phyloP scores from a whole-genome alignment of 2,329 filamentous ascomycete species.

The Sporothrix dimorphospora region DNA sequence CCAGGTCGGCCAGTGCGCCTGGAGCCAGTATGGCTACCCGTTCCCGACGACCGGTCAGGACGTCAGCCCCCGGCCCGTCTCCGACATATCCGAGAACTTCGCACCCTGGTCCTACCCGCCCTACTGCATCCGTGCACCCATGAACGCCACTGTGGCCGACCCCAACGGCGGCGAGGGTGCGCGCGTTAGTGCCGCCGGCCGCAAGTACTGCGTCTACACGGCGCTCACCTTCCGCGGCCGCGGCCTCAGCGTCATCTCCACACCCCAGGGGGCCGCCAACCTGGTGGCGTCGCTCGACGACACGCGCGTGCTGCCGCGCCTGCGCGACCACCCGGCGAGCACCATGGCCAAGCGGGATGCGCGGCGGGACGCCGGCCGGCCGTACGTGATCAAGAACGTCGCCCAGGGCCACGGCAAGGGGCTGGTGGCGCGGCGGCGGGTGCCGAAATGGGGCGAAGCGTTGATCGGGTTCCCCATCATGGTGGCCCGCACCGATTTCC shows the following conservation, averaged over 20 bases:
- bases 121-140: constrained; percentile 30
- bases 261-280: constrained; percentile 35
- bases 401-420: constrained; percentile 36
- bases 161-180: not conserved
- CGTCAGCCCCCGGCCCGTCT: constrained; percentile 25
- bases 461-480: constrained; percentile 37
- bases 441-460: constrained; percentile 33
- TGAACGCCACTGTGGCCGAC: not conserved
- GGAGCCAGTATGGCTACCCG: constrained; percentile 28
- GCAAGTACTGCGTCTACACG: constrained; percentile 37
- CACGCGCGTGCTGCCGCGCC: constrained; percentile 26
- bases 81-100: constrained; percentile 22
- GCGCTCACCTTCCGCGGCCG: constrained; percentile 34
- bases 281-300: constrained; percentile 36
- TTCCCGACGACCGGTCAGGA: constrained; percentile 1
- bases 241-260: constrained; percentile 38
- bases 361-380: not conserved
- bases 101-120: constrained; percentile 35
- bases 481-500: constrained; percentile 35
- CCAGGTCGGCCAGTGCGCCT: constrained; percentile 24
- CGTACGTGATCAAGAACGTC: constrained; percentile 33
- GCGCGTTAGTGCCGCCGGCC: not conserved
- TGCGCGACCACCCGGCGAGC: constrained; percentile 32
- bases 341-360: constrained; percentile 5
- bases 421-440: constrained; percentile 33